Conservation (phyloP, 2,329 filamentous ascomycete genomes). For the Beauveria caledonica region DNA sequence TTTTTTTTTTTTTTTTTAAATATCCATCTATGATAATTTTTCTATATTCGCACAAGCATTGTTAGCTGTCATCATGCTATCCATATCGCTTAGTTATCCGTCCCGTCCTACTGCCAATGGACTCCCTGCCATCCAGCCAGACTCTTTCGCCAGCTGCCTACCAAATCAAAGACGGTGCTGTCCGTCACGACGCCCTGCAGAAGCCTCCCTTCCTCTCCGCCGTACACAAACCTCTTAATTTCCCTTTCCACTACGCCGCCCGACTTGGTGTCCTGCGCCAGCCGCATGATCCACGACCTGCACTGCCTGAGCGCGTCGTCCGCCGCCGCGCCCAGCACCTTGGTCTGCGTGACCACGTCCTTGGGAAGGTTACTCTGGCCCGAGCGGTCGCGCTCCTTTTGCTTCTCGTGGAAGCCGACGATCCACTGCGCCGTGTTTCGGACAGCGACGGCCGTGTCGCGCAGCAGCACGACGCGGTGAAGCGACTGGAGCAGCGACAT, state of each 20-base stretch:
- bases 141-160: slow-evolving; percentile 28
- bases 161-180: slow-evolving; percentile 19
- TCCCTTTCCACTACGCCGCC: slow-evolving; percentile 20
- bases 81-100: too few relatives aligned
- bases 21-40: neutral
- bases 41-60: neutral
- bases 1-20: slow-evolving; percentile 31
- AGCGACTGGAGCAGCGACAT: slow-evolving; percentile 25
- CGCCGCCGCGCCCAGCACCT: slow-evolving; percentile 24
- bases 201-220: slow-evolving; percentile 14
- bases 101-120: neutral
- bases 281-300: slow-evolving; percentile 19
- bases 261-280: slow-evolving; percentile 23
- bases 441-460: slow-evolving; percentile 29
- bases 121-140: slow-evolving; percentile 24
- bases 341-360: slow-evolving; percentile 27
- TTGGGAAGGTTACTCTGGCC: slow-evolving; percentile 31
- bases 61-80: neutral
- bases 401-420: slow-evolving; percentile 27
- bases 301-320: slow-evolving; percentile 26
- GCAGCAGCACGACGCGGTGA: slow-evolving; percentile 29
- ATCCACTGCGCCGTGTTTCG: slow-evolving; percentile 27
- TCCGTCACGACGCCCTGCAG: slow-evolving; percentile 20
- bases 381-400: slow-evolving; percentile 31
- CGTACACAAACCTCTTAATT: slow-evolving; percentile 23